Conservation (phyloP, 2,329 filamentous ascomycete genomes). For the Pseudopyricularia cyperi region DNA sequence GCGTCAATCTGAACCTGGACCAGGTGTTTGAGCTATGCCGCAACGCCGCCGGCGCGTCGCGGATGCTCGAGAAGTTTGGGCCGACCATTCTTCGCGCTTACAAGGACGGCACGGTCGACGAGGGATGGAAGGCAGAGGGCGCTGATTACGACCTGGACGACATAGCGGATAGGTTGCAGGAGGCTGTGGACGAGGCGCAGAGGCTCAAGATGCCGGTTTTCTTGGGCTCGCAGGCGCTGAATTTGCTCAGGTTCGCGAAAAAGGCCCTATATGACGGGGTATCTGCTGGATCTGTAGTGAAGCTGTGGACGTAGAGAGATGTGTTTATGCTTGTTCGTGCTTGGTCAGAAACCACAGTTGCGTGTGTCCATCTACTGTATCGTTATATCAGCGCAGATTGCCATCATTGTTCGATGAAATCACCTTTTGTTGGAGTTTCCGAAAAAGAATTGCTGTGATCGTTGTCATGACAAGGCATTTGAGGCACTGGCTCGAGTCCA, state of each 20-base stretch:
- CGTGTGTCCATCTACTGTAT: no score
- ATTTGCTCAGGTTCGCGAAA: slow-evolving; percentile 18
- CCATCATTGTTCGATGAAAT: no score
- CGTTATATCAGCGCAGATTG: no score
- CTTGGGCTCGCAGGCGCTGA: slow-evolving; percentile 25
- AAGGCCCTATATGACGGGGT: slow-evolving; percentile 9
- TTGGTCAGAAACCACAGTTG: neutral
- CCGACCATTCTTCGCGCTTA: slow-evolving; percentile 23
- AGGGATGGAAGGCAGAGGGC: slow-evolving; percentile 4
- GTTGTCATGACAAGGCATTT: no score
- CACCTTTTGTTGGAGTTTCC: no score
- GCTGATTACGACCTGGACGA: slow-evolving; percentile 13
- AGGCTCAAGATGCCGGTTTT: slow-evolving; percentile 25
- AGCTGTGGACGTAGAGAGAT: neutral
- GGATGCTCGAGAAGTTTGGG: slow-evolving; percentile 22
- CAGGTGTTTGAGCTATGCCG: slow-evolving; percentile 30
- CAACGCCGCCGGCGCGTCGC: slow-evolving; percentile 30
- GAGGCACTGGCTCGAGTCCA: no score
- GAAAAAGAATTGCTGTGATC: no score
- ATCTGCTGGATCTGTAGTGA: slow-evolving; percentile 12
- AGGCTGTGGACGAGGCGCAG: slow-evolving; percentile 27
- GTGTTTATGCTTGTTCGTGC: neutral
- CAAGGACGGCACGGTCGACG: slow-evolving; percentile 11
- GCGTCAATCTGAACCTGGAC: slow-evolving; percentile 27
- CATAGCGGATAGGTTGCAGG: slow-evolving; percentile 19